These are phyloP conservation scores for Exophiala bonariae DNA, from an alignment of 2,329 filamentous ascomycete species.

Conservation along the genomic window DNA sequence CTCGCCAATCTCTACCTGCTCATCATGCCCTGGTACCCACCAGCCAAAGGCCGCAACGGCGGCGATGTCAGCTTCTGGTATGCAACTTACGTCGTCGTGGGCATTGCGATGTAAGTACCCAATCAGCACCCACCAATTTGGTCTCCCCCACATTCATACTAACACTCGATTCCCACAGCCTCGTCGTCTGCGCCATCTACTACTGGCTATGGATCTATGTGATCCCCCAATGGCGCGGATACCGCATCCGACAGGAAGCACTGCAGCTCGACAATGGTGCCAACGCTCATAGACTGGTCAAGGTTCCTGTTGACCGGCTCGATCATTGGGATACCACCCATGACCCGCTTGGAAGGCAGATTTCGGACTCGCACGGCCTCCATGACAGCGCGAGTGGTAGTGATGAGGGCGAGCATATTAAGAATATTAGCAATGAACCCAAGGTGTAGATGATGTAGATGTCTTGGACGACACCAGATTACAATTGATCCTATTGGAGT, in stretches of 20 bases:
- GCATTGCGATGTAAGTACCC: conserved; percentile 65
- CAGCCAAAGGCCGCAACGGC: conserved; percentile 56
- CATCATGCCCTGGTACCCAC: conserved; percentile 72
- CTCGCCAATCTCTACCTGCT: conserved; percentile 62
- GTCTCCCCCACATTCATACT: conserved; percentile 4
- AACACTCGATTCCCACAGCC: too few relatives aligned
- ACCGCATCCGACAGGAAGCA: conserved; percentile 57
- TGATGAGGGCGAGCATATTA: not conserved
- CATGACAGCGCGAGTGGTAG: not conserved
- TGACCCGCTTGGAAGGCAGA: conserved; percentile 45
- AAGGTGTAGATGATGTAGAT: too few relatives aligned
- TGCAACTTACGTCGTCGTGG: conserved; percentile 65
- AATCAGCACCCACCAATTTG: conserved; percentile 36
- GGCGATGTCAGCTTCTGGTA: conserved; percentile 75
- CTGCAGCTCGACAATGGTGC: conserved; percentile 52
- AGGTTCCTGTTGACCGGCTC: conserved; percentile 53
- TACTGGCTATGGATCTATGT: conserved; percentile 60
- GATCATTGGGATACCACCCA: conserved; percentile 60
- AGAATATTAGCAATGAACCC: not conserved
- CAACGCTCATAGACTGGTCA: conserved; percentile 53
- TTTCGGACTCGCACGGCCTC: not conserved
- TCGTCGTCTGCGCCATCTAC: conserved; percentile 57
- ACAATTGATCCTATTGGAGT: too few relatives aligned
- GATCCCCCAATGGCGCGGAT: conserved; percentile 55
- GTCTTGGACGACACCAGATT: too few relatives aligned